phyloP scores from a whole-genome alignment of 345 rosid species.

The Chamaenerion angustifolium region DNA sequence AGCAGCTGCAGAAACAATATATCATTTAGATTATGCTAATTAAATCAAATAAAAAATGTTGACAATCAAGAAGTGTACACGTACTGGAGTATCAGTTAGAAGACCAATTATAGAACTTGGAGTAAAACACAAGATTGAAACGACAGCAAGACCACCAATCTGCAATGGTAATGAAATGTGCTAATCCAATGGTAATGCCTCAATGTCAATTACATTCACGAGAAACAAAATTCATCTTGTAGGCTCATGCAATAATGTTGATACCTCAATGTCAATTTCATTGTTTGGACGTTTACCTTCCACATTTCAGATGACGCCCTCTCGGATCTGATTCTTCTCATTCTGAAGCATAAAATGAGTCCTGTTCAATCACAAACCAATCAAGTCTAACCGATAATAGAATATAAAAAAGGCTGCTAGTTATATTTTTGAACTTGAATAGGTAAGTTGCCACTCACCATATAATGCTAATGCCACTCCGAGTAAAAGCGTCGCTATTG shows the following conservation, averaged over 20 bases:
- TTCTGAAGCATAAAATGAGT: conserved; percentile 34
- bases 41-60: conserved; percentile 5
- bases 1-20: conserved; percentile 26
- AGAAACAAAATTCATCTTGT: too few relatives aligned
- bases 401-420: background rate
- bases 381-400: background rate
- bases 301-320: conserved; percentile 47
- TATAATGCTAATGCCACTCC: conserved; percentile 52
- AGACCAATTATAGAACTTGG: conserved; percentile 35
- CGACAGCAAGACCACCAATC: conserved; percentile 53
- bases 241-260: too few relatives aligned
- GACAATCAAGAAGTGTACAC: conserved; percentile 6
- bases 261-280: too few relatives aligned
- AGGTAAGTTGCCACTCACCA: conserved; percentile 21
- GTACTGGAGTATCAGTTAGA: conserved; percentile 40
- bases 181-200: background rate
- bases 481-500: conserved; percentile 26
- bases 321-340: conserved; percentile 52
- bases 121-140: conserved; percentile 43
- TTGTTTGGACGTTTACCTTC: conserved; percentile 27
- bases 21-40: background rate
- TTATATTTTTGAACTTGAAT: too few relatives aligned
- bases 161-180: conserved; percentile 8
- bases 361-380: conserved; percentile 21
- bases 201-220: too few relatives aligned